These are phyloP conservation scores for Obba rivulosa DNA, from an alignment of 768 basidiomycete species.

Conservation along the genomic window DNA sequence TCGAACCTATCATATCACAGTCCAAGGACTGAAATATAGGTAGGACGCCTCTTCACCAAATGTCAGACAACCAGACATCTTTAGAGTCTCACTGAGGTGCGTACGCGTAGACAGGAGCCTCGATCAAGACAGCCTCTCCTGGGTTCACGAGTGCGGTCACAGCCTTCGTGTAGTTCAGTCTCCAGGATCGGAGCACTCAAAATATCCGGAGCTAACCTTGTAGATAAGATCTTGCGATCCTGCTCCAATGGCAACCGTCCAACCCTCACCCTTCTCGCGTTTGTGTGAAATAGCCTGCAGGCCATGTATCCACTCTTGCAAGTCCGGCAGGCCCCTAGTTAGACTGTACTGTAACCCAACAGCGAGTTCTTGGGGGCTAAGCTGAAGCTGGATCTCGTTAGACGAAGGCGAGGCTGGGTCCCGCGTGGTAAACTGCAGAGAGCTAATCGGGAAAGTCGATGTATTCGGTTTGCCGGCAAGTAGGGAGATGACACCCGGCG, in stretches of 20 bases:
- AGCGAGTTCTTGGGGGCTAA: conserved; percentile 56
- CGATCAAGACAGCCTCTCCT: conserved; percentile 78
- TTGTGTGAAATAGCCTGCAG: conserved; percentile 71
- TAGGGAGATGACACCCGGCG: conserved; percentile 73
- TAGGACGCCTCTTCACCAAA: conserved; percentile 49
- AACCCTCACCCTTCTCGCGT: conserved; percentile 51
- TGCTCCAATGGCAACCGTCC: conserved; percentile 71
- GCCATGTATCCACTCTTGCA: conserved; percentile 63
- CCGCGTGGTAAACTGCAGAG: conserved; percentile 60
- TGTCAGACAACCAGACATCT: background rate
- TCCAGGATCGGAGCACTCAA: background rate
- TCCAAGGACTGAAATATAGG: conserved; percentile 54
- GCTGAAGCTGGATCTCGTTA: conserved; percentile 42
- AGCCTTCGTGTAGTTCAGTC: conserved; percentile 39
- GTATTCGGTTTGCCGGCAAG: conserved; percentile 92
- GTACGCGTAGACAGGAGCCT: conserved; percentile 76
- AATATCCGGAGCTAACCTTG: conserved; percentile 49
- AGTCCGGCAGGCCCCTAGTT: conserved; percentile 60
- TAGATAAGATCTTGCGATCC: conserved; percentile 89
- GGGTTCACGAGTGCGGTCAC: conserved; percentile 66
- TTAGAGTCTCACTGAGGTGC: conserved; percentile 5
- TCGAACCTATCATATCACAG: conserved; percentile 55
- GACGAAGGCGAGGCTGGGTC: conserved; percentile 37
- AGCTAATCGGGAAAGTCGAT: conserved; percentile 86
- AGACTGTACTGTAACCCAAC: conserved; percentile 73